Percentiles rank a stretch among this genome's conserved stretches.
Conservation (phyloP, 2,329 filamentous ascomycete genomes). For the Niveomyces coronatus region DNA sequence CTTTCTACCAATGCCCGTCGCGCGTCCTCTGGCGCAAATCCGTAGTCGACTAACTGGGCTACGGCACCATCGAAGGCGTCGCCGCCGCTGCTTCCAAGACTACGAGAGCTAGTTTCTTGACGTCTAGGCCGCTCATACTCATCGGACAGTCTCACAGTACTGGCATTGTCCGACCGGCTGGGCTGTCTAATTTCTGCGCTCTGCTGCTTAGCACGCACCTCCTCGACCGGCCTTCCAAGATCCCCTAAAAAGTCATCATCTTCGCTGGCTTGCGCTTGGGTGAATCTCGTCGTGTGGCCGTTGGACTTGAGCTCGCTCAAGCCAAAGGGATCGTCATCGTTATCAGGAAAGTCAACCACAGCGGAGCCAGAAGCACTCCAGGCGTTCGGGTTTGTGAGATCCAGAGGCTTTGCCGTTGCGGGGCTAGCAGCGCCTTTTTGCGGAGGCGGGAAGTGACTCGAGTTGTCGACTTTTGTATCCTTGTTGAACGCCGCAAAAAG, state of each 20-base stretch:
- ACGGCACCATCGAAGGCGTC: slow-evolving; percentile 62
- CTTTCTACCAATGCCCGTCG: slow-evolving; percentile 69
- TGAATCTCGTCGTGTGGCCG: slow-evolving; percentile 18
- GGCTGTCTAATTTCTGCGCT: too few relatives aligned
- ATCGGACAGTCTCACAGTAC: slow-evolving; percentile 35
- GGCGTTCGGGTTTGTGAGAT: slow-evolving; percentile 43
- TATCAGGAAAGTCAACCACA: slow-evolving; percentile 35
- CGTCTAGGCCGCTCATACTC: slow-evolving; percentile 22
- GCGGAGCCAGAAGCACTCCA: slow-evolving; percentile 33
- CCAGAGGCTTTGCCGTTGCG: slow-evolving; percentile 29
- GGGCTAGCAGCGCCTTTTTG: slow-evolving; percentile 35
- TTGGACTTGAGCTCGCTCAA: slow-evolving; percentile 50
- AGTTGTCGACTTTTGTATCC: slow-evolving; percentile 55
- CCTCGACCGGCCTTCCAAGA: slow-evolving; percentile 52
- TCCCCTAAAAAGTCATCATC: slow-evolving; percentile 59
- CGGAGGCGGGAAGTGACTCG: slow-evolving; percentile 52
- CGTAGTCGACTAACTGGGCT: slow-evolving; percentile 87
- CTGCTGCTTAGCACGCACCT: slow-evolving; percentile 42
- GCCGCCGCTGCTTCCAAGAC: slow-evolving; percentile 18
- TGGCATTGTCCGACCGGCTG: too few relatives aligned
- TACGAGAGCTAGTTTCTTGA: slow-evolving; percentile 13
- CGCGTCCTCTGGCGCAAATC: slow-evolving; percentile 80
- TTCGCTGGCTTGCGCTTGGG: slow-evolving; percentile 28
- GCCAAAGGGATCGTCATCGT: slow-evolving; percentile 87
- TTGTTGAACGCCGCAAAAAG: slow-evolving; percentile 58